phyloP scores from a whole-genome alignment of 2,329 filamentous ascomycete species.

The Ambrosiella cleistominuta region DNA sequence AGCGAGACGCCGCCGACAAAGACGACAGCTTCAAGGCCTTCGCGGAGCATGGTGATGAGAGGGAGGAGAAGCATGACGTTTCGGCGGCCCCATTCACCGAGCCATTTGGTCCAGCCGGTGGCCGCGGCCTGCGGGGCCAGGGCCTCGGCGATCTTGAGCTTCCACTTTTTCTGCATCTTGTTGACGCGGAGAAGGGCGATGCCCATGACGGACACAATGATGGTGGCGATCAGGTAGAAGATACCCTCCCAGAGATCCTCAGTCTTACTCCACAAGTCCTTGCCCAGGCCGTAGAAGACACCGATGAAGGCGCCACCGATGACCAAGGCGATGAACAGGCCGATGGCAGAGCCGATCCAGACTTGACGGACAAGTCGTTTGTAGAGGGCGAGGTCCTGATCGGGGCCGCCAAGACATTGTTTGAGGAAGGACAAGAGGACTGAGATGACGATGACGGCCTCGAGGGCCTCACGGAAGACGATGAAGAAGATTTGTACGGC shows the following conservation, averaged over 20 bases:
- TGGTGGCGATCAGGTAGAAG: constrained; percentile 46
- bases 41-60: constrained; percentile 59
- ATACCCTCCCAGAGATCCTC: constrained; percentile 60
- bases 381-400: constrained; percentile 42
- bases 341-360: constrained; percentile 48
- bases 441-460: constrained; percentile 71
- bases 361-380: constrained; percentile 53
- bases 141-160: constrained; percentile 49
- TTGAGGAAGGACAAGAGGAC: constrained; percentile 76
- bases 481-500: constrained; percentile 77
- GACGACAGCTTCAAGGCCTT: constrained; percentile 63
- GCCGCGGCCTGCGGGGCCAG: constrained; percentile 21
- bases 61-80: constrained; percentile 64
- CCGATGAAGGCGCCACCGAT: constrained; percentile 53
- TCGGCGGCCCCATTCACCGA: constrained; percentile 42
- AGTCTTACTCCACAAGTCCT: constrained; percentile 39
- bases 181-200: constrained; percentile 56
- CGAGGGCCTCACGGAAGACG: constrained; percentile 69
- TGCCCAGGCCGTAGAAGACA: constrained; percentile 52
- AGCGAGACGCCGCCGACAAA: constrained; percentile 63
- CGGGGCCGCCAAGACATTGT: constrained; percentile 51
- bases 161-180: constrained; percentile 65
- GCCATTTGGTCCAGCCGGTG: constrained; percentile 14
- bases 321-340: constrained; percentile 45
- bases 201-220: constrained; percentile 59